phyloP scores from a whole-genome alignment of 108 stramenopile species.

The Fistulifera solaris region DNA sequence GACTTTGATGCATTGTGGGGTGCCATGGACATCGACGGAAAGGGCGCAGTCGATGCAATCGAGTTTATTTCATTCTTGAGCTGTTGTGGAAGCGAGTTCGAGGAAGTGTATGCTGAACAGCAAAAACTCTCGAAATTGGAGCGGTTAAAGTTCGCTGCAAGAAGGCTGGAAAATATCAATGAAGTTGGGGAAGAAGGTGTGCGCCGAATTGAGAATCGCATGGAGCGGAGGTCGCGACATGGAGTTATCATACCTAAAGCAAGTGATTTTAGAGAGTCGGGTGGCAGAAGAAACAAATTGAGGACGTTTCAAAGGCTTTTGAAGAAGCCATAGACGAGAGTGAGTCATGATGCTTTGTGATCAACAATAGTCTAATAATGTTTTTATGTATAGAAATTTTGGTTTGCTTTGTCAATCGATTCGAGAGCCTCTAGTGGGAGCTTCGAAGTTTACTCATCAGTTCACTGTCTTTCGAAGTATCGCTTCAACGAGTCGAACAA shows the following conservation, averaged over 20 bases:
- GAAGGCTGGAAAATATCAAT: constrained; percentile 9
- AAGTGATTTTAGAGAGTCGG: not conserved
- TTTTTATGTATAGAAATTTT: no score
- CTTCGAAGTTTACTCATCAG: no score
- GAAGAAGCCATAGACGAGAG: no score
- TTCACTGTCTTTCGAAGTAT: no score
- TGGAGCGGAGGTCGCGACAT: constrained; percentile 7
- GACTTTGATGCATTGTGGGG: constrained; percentile 24
- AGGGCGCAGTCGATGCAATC: constrained; percentile 15
- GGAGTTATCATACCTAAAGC: not conserved
- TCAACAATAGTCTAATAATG: no score
- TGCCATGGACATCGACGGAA: constrained; percentile 22
- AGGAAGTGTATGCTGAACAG: constrained; percentile 12
- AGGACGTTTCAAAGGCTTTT: no score
- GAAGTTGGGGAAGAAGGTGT: constrained; percentile 13
- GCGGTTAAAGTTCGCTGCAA: constrained; percentile 12
- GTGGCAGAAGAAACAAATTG: no score
- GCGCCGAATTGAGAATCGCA: constrained; percentile 2
- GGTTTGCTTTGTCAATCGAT: no score
- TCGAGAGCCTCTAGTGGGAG: no score
- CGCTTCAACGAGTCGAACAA: no score
- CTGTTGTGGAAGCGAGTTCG: constrained; percentile 19
- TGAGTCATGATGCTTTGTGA: no score
- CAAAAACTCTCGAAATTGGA: constrained; percentile 8
- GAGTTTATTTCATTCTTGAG: constrained; percentile 19